Base-by-base conservation (phyloP, 2,329 filamentous ascomycete genomes). In the Colletotrichum sp. region DNA sequence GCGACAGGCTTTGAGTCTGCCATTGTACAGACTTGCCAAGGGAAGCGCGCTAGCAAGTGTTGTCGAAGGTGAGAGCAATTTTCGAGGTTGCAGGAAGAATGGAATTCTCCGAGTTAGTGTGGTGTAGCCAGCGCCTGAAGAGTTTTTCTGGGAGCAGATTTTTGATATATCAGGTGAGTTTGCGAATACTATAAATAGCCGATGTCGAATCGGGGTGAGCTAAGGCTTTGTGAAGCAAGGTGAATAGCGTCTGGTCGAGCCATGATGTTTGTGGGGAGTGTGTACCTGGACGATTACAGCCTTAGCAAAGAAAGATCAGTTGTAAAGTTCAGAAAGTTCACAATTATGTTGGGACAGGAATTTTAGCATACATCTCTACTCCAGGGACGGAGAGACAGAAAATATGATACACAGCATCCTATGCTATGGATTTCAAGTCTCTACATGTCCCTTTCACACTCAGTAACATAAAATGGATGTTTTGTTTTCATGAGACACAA, bases 391-490 rank as follows among this genome's bases (percentile, higher is more conserved):
- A 52, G n/a, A 52, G 44, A 52, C 44, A 22, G 44, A 2, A 52
- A 13, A 52, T 22, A 52, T 52, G n/a, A 52, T 22, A 12, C 22
- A 19, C 19, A 49, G 19, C 19, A 7, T 49, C 19, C 6, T 52
- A 22, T 52, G 44, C 44, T 22, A 13, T 22, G 8, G 44, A 6
- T 52, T 52, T 11, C 19, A 52, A 52, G 44, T 22, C 44, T 52
- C 3, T 19, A 0, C n/a, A 22, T 13, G n/a, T 13, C n/a, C n/a
- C 11, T 52, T 22, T n/a, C 44, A 22, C 12, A 52, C 1, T 3
- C n/a, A 52, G n/a, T 22, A 52, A 52, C n/a, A 52, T 52, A n/a
- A 2, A 52, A 22, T 52, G 11, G 44, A 4, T 11, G 11, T 7
- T 22, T 19, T 4, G 16, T 22, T 49, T 22, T 52, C n/a, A 52